These are phyloP conservation scores for Kernera saxatilis DNA, from an alignment of 345 rosid genomes.

Conservation along the genomic window DNA sequence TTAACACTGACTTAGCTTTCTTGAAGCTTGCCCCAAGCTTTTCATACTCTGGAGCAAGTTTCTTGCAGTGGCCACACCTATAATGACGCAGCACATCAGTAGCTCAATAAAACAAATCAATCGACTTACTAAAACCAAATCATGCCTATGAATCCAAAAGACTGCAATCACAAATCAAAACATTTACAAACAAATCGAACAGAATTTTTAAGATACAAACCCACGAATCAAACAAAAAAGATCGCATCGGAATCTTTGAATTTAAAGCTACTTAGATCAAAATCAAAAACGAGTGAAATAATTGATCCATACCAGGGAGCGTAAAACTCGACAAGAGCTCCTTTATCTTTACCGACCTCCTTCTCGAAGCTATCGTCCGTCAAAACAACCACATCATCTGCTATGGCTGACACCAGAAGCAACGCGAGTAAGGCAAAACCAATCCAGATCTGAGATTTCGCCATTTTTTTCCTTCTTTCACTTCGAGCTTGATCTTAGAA, in stretches of 20 bases:
- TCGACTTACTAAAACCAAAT: neutral
- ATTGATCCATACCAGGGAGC: slow-evolving; percentile 78
- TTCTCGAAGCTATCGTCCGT: slow-evolving; percentile 91
- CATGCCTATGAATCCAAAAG: neutral
- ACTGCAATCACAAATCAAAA: slow-evolving; percentile 4
- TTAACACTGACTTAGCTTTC: slow-evolving; percentile 80
- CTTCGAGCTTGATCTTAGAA: neutral
- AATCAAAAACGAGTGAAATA: neutral
- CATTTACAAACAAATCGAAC: neutral
- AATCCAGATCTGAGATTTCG: slow-evolving; percentile 67
- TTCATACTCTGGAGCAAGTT: slow-evolving; percentile 96
- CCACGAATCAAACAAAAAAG: neutral
- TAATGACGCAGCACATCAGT: neutral
- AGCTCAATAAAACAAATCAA: neutral
- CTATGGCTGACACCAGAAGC: slow-evolving; percentile 50
- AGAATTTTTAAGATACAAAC: neutral
- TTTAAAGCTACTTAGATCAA: neutral
- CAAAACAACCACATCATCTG: slow-evolving; percentile 79
- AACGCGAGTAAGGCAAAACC: slow-evolving; percentile 41
- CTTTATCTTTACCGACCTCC: slow-evolving; percentile 86
- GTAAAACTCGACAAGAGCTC: slow-evolving; percentile 95
- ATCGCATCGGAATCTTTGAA: neutral
- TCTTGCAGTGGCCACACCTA: slow-evolving; percentile 99
- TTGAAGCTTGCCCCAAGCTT: slow-evolving; percentile 87
- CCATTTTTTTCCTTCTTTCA: slow-evolving; percentile 33